These are phyloP conservation scores for Gamarada debralockiae DNA, from an alignment of 495 filamentous ascomycete species.

Conservation along the genomic window DNA sequence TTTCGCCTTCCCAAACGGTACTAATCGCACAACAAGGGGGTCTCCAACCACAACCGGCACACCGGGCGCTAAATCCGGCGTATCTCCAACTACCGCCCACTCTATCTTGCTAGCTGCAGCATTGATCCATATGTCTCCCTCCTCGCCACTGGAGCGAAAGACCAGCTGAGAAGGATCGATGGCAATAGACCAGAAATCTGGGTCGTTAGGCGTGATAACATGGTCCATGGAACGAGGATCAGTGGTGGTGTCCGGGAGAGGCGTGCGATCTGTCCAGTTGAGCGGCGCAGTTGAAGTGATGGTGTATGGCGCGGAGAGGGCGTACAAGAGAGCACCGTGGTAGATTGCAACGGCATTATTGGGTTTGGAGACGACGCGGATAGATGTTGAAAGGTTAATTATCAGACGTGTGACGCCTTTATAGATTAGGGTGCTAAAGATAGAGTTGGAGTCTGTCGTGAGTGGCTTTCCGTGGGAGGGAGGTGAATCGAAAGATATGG, in stretches of 20 bases:
- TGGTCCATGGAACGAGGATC: too few species aligned
- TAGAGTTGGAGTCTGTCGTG: neutral
- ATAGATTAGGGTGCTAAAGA: neutral
- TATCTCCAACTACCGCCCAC: neutral
- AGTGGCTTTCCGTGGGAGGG: neutral
- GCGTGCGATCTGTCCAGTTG: neutral
- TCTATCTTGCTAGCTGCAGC: neutral
- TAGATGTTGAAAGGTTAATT: neutral
- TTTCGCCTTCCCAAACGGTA: conserved; percentile 55
- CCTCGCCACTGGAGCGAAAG: too few species aligned
- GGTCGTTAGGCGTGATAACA: too few species aligned
- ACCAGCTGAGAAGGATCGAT: too few species aligned
- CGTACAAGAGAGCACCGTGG: conserved; percentile 47
- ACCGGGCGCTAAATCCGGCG: neutral
- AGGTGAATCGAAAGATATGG: neutral
- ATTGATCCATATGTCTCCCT: too few species aligned
- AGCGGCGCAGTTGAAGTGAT: neutral
- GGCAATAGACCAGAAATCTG: too few species aligned
- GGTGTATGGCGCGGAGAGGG: conserved; percentile 30
- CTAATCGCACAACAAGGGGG: conserved; percentile 39
- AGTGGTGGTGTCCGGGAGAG: neutral
- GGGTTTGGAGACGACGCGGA: conserved; percentile 35
- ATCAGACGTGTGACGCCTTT: neutral
- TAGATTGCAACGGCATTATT: conserved; percentile 42
- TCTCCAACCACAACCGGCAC: conserved; percentile 18